Conservation (phyloP, 2,329 filamentous ascomycete species). For the Samsoniella hepiali region DNA sequence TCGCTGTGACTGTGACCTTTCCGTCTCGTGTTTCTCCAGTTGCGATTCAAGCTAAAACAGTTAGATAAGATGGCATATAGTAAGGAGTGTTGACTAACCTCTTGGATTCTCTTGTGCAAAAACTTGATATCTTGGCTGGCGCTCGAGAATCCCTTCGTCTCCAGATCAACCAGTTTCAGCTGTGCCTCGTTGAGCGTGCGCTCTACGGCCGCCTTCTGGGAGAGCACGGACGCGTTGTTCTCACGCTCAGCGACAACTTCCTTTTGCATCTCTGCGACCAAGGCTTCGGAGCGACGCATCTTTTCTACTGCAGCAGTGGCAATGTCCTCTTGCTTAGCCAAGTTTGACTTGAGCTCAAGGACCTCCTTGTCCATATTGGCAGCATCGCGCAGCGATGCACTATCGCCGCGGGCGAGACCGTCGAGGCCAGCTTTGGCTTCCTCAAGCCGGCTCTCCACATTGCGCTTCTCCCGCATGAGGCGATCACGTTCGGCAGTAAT, state of each 20-base stretch:
- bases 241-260: conserved; percentile 87
- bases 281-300: conserved; percentile 89
- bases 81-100: conserved; percentile 46
- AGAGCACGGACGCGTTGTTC: conserved; percentile 73
- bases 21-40: conserved; percentile 77
- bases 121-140: conserved; percentile 95
- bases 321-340: conserved; percentile 92
- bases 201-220: conserved; percentile 85
- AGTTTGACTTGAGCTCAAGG: conserved; percentile 79
- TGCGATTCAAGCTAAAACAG: conserved; percentile 73
- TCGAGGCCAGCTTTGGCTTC: conserved; percentile 88
- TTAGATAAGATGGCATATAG: neutral
- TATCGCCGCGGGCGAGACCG: conserved; percentile 80
- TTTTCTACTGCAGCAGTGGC: conserved; percentile 90
- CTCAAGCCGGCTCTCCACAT: conserved; percentile 76
- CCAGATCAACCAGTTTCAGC: conserved; percentile 83
- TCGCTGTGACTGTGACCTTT: conserved; percentile 76
- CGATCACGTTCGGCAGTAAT: conserved; percentile 79
- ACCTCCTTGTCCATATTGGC: conserved; percentile 86
- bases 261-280: conserved; percentile 86
- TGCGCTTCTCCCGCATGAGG: conserved; percentile 83
- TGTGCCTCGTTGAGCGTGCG: conserved; percentile 89
- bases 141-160: conserved; percentile 95
- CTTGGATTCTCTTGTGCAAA: conserved; percentile 88
- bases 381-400: conserved; percentile 82